Base-by-base conservation (phyloP, 306 rosid species). In the Fragaria ananassa region DNA sequence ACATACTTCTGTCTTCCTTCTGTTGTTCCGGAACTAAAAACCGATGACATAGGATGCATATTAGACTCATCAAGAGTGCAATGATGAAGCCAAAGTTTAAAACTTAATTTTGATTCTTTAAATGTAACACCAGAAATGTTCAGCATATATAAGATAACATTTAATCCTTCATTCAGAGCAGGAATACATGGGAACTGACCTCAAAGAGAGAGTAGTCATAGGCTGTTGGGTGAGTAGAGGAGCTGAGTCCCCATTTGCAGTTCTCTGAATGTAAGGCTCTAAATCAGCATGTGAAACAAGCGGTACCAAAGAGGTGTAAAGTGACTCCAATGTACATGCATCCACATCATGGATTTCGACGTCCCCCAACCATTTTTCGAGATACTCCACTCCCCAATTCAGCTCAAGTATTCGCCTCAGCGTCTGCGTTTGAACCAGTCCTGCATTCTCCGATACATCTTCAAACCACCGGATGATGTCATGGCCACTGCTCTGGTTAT, bases 1-100 rank as follows among this genome's bases (percentile, higher is more conserved):
- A 95, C 89, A 47, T 79, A 92, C 82, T 95, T 95, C 61, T 92
- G 98, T 71, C 91, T 86, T 58, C 98, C 98, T 15, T 89, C 97
- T 1, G 98, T 95, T 50, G 98, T 95, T 84, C 98, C 97, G 39
- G 98, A 95, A 81, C 98, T 95, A 80, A 70, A 82, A 37, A 71
- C 2, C 69, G 5, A 65, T 37, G 60, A 78, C 65, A 75, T 0
- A 76, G 10, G 46, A 29, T 49, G 68, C 68, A 21, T 57, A 2
- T 74, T 0, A 71, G 78, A n/a, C 29, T 35, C 63, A 49, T 66
- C 45, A 76, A 41, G 15, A 51, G 29, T 7, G 46, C 0, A 58
- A 7, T 19, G 5, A 42, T 49, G 39, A 50, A 44, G 23, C 39
- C 72, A 45, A 44, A 68, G 14, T 5, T 19, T 2, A 2, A 68